A percentile compares a stretch with the other conserved stretches of the same genome.
Evolutionary conservation across 345 rosid species (phyloP).

Genomic region (Populus deltoides): DNA sequence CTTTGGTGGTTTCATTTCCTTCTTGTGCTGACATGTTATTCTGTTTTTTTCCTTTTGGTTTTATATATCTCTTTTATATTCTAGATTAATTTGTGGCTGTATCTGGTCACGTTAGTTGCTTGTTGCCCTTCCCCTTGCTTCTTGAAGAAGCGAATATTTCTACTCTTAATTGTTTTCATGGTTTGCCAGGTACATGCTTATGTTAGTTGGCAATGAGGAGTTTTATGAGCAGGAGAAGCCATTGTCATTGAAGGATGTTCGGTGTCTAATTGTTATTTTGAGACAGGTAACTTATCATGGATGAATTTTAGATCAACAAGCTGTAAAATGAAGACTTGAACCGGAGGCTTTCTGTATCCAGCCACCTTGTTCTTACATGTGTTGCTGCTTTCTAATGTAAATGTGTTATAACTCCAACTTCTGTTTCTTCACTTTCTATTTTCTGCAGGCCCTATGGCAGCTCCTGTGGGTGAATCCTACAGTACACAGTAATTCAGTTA

Average conservation of each 20-base stretch:
- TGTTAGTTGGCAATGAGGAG: slow-evolving; percentile 90
- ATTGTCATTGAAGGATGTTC: slow-evolving; percentile 69
- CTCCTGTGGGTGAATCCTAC: slow-evolving; percentile 80
- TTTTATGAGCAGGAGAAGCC: slow-evolving; percentile 96
- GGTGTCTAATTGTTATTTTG: slow-evolving; percentile 68
- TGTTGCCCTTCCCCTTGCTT: neutral
- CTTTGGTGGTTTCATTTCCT: neutral
- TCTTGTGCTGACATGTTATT: neutral
- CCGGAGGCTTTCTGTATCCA: neutral
- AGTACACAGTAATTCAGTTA: slow-evolving; percentile 44
- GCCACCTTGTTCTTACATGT: neutral
- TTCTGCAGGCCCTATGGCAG: slow-evolving; percentile 87
- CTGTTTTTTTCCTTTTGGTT: neutral
- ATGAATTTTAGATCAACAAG: neutral
- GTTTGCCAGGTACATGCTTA: slow-evolving; percentile 93
- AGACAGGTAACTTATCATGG: slow-evolving; percentile 58
- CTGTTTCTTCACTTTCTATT: neutral
- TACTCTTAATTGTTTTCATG: slow-evolving; percentile 17
- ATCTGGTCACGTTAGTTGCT: neutral
- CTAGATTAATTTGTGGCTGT: neutral
- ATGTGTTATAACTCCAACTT: neutral
- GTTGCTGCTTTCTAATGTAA: neutral
- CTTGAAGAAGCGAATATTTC: neutral
- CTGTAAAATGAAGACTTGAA: neutral
- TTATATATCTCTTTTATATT: neutral